Conservation (phyloP, 108 stramenopile genomes). For the Pseudonitzschia multistriata region DNA sequence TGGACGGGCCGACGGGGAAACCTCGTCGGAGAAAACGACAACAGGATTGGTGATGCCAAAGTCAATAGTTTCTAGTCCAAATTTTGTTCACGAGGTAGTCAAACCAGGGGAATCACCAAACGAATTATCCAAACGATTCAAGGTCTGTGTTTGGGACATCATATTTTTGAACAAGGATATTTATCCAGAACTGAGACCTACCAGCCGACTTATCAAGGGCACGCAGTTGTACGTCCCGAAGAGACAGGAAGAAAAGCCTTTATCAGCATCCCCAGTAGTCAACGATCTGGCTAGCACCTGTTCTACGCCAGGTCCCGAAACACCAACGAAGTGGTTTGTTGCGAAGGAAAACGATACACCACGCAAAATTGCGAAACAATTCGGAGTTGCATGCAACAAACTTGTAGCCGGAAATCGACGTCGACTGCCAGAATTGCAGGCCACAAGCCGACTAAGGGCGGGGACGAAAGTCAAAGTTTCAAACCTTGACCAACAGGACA, state of each 20-base stretch:
- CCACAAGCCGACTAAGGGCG: slow-evolving; percentile 56
- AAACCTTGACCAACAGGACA: slow-evolving; percentile 58
- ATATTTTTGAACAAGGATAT: slow-evolving; percentile 72
- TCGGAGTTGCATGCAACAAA: slow-evolving; percentile 53
- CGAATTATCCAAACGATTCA: slow-evolving; percentile 62
- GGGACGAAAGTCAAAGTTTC: slow-evolving; percentile 79
- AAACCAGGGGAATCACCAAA: slow-evolving; percentile 58
- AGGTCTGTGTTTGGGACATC: slow-evolving; percentile 76
- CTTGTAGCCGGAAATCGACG: slow-evolving; percentile 64
- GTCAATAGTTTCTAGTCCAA: slow-evolving; percentile 52
- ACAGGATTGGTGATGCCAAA: slow-evolving; percentile 23
- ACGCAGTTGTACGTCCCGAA: slow-evolving; percentile 66
- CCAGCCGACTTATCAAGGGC: slow-evolving; percentile 57
- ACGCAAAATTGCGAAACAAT: slow-evolving; percentile 67
- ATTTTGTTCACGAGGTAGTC: slow-evolving; percentile 41
- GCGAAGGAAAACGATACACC: slow-evolving; percentile 87
- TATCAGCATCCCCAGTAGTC: neutral
- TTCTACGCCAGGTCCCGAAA: neutral
- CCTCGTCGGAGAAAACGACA: slow-evolving; percentile 4
- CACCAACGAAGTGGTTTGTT: slow-evolving; percentile 71
- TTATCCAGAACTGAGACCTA: slow-evolving; percentile 46
- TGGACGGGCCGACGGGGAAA: neutral
- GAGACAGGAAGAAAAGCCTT: neutral
- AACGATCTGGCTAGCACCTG: slow-evolving; percentile 12
- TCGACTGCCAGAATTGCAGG: slow-evolving; percentile 58